Base-by-base conservation (phyloP, 495 filamentous ascomycete genomes). In the Penicillium paradoxum region DNA sequence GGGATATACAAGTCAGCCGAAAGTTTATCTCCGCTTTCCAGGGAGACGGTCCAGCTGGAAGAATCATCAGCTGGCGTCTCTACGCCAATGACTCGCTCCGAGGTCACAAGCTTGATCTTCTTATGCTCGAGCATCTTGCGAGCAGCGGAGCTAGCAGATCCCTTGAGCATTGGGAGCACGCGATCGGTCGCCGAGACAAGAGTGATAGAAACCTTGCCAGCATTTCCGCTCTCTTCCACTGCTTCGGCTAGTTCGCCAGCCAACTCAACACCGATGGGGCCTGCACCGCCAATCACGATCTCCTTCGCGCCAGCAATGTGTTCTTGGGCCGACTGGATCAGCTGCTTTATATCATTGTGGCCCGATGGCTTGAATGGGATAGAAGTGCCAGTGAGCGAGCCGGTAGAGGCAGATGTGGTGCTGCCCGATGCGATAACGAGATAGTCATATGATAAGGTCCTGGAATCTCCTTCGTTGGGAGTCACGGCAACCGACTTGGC, bases 201-300 rank as follows among this genome's bases (percentile, higher is more conserved):
- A 1, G 76, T 80, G 55, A 84, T 66, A 3, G 58, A 62, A 14
- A 73, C 65, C 44, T 76, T 64, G 10, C 36, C 42, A 10, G 50
- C 13, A 32, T 42, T 53, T 15, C 65, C 68, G 40, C 66, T 73
- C 53, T 73, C 68, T 33, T 69, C 63, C 2, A 64, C 74, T 39
- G 72, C 72, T 18, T 77, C 73, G 5, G 74, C 80, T 18, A 85
- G 59, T 65, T 88, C 85, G 30, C 75, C 85, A 1, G 77, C 76
- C 1, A 82, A 52, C 55, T 88, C 84, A 38, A 89, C 77, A 10
- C 85, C 88, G 2, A 86, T 80, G 4, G 82, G 69, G 0, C 89
- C 89, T 0, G 75, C 88, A 27, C 89, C 89, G 6, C 73, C 83
- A 38, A 89, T 66, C 4, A 86, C 77, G 50, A 91, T 82, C 18